Base-by-base conservation (phyloP, 108 stramenopile species). In the Cylindrotheca closterium region DNA sequence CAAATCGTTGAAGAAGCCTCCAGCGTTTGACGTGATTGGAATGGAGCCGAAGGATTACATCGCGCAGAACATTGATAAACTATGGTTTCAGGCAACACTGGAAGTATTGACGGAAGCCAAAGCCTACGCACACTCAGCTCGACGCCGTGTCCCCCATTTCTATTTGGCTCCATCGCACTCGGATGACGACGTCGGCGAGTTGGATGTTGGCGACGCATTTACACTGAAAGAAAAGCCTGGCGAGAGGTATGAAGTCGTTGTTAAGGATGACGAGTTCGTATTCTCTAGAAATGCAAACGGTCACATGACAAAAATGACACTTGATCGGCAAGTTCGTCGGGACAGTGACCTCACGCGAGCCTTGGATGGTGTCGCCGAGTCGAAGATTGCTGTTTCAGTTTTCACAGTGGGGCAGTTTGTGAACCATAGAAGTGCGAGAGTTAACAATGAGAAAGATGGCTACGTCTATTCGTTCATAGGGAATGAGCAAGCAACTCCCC, bases 341-440 rank as follows among this genome's bases (percentile, higher is more conserved):
- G 68, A 76, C 60, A 61, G 75, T 34, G 48, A 59, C 42, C 62
- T 76, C 12, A 59, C 68, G 2, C 45, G 75, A 30, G 42, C 55
- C 25, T 48, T 56, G 12, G 75, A 76, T 53, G 63, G 63, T 21
- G 61, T 68, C 67, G 18, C 53, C 10, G 75, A 76, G 33, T 76
- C 75, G 10, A 71, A 56, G 22, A 59, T 71, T 12, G 58, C 76
- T 0, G 25, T 77, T 32, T 57, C 76, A 5, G 71, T 70, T 4
- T 77, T 77, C 45, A 65, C 69, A 49, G 70, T 77, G 3, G 58
- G 57, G 1, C 76, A 71, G 47, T 71, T 60, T 47, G 76, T 77
- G 17, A 77, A 77, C 26, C 58, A 65, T 45, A 62, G 70, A 21
- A 70, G 63, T 12, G 46, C 65, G 19, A 57, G 76, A 26, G 26